phyloP scores from a whole-genome alignment of 345 rosid genomes.

The Hibiscus trionum region DNA sequence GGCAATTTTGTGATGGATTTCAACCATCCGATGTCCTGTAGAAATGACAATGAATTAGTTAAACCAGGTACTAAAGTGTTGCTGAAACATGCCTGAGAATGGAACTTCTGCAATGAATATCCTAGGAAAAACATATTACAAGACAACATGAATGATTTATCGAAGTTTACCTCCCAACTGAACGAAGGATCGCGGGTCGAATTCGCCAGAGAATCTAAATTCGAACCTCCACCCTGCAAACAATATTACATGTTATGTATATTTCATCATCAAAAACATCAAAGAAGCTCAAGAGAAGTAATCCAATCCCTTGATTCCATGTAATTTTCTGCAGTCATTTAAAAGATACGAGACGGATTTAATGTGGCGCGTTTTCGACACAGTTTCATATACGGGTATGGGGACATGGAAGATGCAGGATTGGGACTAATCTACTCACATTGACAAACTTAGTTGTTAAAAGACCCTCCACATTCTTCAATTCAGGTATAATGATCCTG shows the following conservation, averaged over 20 bases:
- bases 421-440: constrained; percentile 36
- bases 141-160: neutral
- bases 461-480: constrained; percentile 68
- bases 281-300: neutral
- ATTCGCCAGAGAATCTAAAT: constrained; percentile 38
- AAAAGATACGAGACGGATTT: no score
- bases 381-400: neutral
- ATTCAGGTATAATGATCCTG: constrained; percentile 58
- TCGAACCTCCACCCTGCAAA: constrained; percentile 55
- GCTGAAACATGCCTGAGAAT: neutral
- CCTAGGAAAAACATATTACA: neutral
- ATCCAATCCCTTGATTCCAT: neutral
- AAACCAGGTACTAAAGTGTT: neutral
- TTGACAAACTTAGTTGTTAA: constrained; percentile 34
- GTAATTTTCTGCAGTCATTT: no score
- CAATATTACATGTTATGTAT: neutral
- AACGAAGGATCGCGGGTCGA: constrained; percentile 50
- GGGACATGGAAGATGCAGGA: neutral
- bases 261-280: neutral
- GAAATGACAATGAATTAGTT: neutral
- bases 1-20: constrained; percentile 74
- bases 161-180: constrained; percentile 52
- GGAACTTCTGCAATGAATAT: neutral
- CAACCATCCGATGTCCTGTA: constrained; percentile 74
- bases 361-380: neutral